Evolutionary conservation across 257 asterid species (phyloP), one percentile per base, ranked within the genome.

Genomic region (Solanum etuberosum): DNA sequence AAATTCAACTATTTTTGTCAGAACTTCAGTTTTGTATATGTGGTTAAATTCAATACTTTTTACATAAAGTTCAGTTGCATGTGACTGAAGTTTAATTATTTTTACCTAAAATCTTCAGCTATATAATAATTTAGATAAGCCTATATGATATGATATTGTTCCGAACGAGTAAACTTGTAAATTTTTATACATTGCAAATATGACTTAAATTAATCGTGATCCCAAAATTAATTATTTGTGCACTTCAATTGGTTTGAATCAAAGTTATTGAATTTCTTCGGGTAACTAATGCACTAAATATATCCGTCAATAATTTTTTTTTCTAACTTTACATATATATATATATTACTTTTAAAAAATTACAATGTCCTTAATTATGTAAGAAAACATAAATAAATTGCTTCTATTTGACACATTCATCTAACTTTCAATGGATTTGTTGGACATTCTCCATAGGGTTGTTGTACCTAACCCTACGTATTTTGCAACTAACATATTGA

Each of bases 351-450:
- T n/a, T n/a, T 11, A 15, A 70, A 15, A 3, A 0, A 1, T 31
- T 32, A 51, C 18, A 72, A 72, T 72, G 27, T 3, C 3, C 80
- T 35, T 2, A 20, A 20, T 5, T 72, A 72, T 15, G n/a, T 73
- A 35, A 35, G n/a, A 21, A 10, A 73, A 3, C 46, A 5, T 72
- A 72, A 9, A 72, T 16, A 72, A 72, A 16, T 68, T 29, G 85
- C 68, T 46, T 80, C 21, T 10, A 18, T 29, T 80, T 48, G 42
- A 80, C 85, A 80, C 42, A 80, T 29, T 5, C 85, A 81, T 48
- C 65, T 31, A 48, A 80, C 84, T 46, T 81, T 48, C 85, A 81
- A 20, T 81, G 20, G 20, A 31, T 81, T 48, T 48, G 85, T 81
- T 81, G 68, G 29, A 81, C 31, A 81, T 48, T 81, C 20, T 48